Conservation (phyloP, 352 stramenopile species). For the Phytopythium chamaehyphon region DNA sequence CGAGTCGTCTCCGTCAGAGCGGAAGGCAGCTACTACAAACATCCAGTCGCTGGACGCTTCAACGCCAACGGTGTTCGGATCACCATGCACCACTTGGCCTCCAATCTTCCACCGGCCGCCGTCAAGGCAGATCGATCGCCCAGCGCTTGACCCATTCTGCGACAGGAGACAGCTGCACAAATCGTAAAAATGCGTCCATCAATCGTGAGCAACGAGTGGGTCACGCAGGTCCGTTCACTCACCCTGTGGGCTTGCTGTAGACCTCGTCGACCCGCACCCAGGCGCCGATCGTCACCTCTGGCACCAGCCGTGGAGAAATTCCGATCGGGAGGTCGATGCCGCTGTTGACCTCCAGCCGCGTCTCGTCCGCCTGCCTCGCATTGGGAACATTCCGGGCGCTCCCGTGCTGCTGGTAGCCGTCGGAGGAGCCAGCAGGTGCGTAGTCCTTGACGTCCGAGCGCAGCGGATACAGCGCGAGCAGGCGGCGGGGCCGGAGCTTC, state of each 20-base stretch:
- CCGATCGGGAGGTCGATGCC: constrained; percentile 31
- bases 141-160: constrained; percentile 28
- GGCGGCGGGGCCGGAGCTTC: constrained; percentile 24
- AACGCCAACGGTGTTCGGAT: not conserved
- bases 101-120: constrained; percentile 27
- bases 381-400: not conserved
- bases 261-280: constrained; percentile 31
- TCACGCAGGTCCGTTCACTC: constrained; percentile 1
- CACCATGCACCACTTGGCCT: constrained; percentile 3
- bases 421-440: constrained; percentile 20
- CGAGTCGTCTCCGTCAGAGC: not conserved
- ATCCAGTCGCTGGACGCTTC: constrained; percentile 20
- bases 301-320: constrained; percentile 15
- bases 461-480: constrained; percentile 52
- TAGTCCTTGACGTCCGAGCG: constrained; percentile 26
- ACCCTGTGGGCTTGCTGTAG: constrained; percentile 15
- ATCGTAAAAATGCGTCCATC: constrained; percentile 3
- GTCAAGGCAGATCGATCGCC: constrained; percentile 35
- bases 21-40: constrained; percentile 39
- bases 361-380: not conserved
- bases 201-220: not conserved
- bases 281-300: constrained; percentile 31
- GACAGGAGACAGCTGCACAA: constrained; percentile 40
- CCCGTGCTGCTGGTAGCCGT: constrained; percentile 44
- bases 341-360: constrained; percentile 13